phyloP scores from a whole-genome alignment of 169 alveolate genomes.

The Eimeria brunetti region DNA sequence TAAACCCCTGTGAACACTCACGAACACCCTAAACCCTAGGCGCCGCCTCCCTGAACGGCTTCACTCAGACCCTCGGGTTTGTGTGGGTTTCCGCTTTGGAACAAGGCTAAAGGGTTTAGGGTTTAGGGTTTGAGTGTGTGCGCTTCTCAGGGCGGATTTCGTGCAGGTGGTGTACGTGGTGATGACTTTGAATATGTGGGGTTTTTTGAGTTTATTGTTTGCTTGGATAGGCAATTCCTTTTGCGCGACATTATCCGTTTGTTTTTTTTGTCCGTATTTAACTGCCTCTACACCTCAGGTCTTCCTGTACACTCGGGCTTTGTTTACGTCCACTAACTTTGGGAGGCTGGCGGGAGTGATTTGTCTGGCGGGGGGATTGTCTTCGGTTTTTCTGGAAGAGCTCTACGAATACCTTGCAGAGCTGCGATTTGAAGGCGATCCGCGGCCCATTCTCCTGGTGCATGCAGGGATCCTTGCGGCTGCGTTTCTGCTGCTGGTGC shows the following conservation, averaged over 20 bases:
- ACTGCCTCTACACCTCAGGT: conserved; percentile 67
- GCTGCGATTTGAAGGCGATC: conserved; percentile 17
- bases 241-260: neutral
- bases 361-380: conserved; percentile 63
- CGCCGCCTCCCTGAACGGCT: no score
- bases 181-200: neutral
- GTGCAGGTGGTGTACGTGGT: no score
- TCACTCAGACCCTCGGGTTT: neutral
- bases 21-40: no score
- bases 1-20: no score
- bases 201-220: neutral
- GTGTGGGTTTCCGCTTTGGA: no score
- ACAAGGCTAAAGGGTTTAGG: neutral
- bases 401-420: conserved; percentile 54
- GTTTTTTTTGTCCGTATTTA: conserved; percentile 55
- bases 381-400: conserved; percentile 8
- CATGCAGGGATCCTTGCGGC: neutral
- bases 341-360: conserved; percentile 74
- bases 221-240: neutral
- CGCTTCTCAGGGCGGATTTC: no score
- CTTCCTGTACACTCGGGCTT: conserved; percentile 26
- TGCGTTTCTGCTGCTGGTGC: conserved; percentile 10
- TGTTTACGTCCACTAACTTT: conserved; percentile 67
- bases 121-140: conserved; percentile 20
- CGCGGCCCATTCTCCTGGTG: neutral